Evolutionary conservation across 345 rosid genomes (phyloP), one percentile per base, ranked within the genome.

Genomic region (Brassica nigra): DNA sequence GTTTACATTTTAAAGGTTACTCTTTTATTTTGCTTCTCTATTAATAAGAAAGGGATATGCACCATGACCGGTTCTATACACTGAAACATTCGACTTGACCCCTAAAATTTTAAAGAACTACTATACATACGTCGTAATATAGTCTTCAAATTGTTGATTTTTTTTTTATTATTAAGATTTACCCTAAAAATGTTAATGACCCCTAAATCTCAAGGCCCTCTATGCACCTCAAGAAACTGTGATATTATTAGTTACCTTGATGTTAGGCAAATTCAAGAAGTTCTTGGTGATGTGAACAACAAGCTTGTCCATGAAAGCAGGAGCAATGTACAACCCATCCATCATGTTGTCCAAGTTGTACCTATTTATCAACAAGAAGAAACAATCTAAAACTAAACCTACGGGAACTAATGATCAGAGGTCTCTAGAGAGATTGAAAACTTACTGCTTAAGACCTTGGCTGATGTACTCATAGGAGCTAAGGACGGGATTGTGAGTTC

Each of bases 261-360:
- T 93, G 90, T 89, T 93, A 15, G 99, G 99, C 47, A 95, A 89
- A 58, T 9, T 62, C 94, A 95, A 88, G 92, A 87, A 95, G 95
- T 95, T 95, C 97, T 95, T 95, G 86, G 87, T 73, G 86, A 95
- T 82, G 88, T 93, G 99, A 76, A 95, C 98, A 70, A 93, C 88
- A 62, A 95, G 90, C 83, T 95, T 93, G 94, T 95, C 99, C 99
- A 95, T 91, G 89, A 95, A 95, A 71, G 93, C 91, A 4, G 98
- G 98, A 36, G 99, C 98, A 77, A 95, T 95, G 90, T 93, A 95
- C 16, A 83, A 85, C 18, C 97, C 99, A 68, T 86, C 97, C 86
- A 88, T 76, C 77, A 18, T 89, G 90, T 93, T 95, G 87, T 95
- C 99, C 79, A 91, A 71, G 84, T 87, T 68, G 83, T 84, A 94